phyloP scores from a whole-genome alignment of 2,329 filamentous ascomycete species.

The Exophiala calicioides region DNA sequence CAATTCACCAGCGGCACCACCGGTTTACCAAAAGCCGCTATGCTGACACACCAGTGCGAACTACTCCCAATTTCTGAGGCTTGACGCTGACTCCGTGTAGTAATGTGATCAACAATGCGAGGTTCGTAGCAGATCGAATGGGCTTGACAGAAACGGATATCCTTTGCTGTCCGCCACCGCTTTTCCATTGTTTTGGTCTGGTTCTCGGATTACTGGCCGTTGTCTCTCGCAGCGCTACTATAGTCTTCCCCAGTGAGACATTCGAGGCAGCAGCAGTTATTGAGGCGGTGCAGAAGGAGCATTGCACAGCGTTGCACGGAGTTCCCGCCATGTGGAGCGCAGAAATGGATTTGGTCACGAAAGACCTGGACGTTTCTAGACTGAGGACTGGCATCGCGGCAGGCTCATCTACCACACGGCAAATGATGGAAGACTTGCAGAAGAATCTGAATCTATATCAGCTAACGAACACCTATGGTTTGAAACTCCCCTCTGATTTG shows the following conservation, averaged over 20 bases:
- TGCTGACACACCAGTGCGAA: conserved; percentile 70
- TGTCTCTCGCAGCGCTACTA: conserved; percentile 72
- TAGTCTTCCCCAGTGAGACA: conserved; percentile 72
- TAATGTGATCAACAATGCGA: no score
- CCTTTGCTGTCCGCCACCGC: conserved; percentile 76
- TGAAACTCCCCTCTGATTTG: no score
- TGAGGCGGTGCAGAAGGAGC: background rate
- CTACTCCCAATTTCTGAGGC: no score
- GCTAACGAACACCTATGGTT: no score
- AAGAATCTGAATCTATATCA: no score
- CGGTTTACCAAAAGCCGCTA: conserved; percentile 70
- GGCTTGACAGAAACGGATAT: conserved; percentile 62
- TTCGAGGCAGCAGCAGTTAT: conserved; percentile 63
- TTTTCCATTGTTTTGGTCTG: conserved; percentile 84
- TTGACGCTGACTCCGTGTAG: no score
- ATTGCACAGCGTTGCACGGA: background rate
- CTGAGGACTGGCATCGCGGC: conserved; percentile 88
- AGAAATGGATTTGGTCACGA: background rate
- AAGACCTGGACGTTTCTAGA: background rate
- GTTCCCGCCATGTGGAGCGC: background rate
- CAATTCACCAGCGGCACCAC: conserved; percentile 61
- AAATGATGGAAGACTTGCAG: no score
- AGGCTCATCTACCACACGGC: conserved; percentile 53
- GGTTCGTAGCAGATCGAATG: no score
- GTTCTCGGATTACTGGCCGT: conserved; percentile 72